Evolutionary conservation across 2,329 filamentous ascomycete genomes (phyloP), one percentile per base, ranked within the genome.

Genomic region (Cladosporium austrohemisphaericum): DNA sequence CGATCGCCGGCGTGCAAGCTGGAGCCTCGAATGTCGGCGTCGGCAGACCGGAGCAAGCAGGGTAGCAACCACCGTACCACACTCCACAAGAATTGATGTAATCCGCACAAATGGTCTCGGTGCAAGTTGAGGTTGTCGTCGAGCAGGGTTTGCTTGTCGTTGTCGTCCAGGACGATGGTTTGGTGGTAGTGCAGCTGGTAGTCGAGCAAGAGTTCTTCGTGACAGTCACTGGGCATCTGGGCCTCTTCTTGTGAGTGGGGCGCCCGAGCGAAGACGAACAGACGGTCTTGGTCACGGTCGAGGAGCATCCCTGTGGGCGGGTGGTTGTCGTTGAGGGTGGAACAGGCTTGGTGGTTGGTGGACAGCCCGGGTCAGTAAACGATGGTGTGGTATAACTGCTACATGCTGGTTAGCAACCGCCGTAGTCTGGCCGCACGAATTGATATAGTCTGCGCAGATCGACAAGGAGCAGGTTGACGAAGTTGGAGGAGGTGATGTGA

Each of bases 1-100:
- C n/a, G n/a, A 10, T n/a, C n/a, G n/a, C n/a, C n/a, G n/a, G n/a
- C 10, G 46, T 49, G 43, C 60, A 60, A 4, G 36, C 29, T 7
- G 55, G 55, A 18, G 52, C 45, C 6, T 52, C 55, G 48, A 56
- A 62, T 8, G 53, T 53, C 7, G 60, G 60, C 6, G 46, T 53
- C 20, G 58, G 38, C 11, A 41, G 49, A 20, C 52, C 55, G 4
- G 41, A 40, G 50, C 60, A 62, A 10, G 45, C 52, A 4, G 54
- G 48, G 44, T 51, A 59, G 48, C 60, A 62, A 28, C 54, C 56
- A 10, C 58, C 58, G 33, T 59, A 61, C n/a, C 33, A 47, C 22
- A 54, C 47, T 38, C 45, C 51, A 37, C 59, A 61, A n/a, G 49
- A 51, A 41, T 60, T 59, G 51, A 60, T 52, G 38, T 57, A 55